A percentile compares a stretch with the other conserved stretches of the same genome.
phyloP scores from a whole-genome alignment of 352 stramenopile species.

The Phytophthora brassicae region DNA sequence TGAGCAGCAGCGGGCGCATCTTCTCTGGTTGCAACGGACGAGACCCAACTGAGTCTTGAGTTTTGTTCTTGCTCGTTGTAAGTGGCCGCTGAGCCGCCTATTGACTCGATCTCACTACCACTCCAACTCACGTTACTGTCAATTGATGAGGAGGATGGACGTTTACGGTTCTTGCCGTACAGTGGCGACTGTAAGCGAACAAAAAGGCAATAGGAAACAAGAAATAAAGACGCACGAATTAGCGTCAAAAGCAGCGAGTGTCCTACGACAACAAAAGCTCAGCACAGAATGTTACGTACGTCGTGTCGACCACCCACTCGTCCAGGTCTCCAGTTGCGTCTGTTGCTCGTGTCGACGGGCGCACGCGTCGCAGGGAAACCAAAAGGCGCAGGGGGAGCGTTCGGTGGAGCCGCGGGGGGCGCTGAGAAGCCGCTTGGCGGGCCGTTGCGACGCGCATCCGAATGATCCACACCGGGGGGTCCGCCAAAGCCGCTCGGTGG shows the following conservation, averaged over 20 bases:
- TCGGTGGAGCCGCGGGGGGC: conserved; percentile 3
- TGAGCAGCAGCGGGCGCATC: conserved; percentile 8
- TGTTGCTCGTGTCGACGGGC: conserved; percentile 24
- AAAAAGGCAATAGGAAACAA: not conserved
- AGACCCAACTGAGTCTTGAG: conserved; percentile 21
- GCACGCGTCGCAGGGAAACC: conserved; percentile 16
- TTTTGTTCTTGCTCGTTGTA: conserved; percentile 18
- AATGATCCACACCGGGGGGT: conserved; percentile 13
- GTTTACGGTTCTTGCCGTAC: conserved; percentile 41
- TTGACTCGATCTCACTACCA: conserved; percentile 35
- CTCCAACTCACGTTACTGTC: conserved; percentile 46
- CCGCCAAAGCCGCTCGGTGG: conserved; percentile 19
- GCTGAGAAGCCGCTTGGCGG: not conserved
- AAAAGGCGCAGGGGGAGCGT: conserved; percentile 18
- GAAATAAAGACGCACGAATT: conserved; percentile 2
- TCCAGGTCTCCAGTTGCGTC: conserved; percentile 33
- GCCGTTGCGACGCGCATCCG: conserved; percentile 10
- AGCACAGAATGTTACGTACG: conserved; percentile 22
- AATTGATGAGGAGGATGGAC: conserved; percentile 36
- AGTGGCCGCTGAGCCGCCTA: conserved; percentile 11
- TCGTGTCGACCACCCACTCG: conserved; percentile 33
- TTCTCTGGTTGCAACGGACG: conserved; percentile 22
- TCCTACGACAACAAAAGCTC: too few species aligned
- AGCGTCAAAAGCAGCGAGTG: not conserved
- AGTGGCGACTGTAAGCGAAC: conserved; percentile 34